phyloP scores from a whole-genome alignment of 1,284 basidiomycete species.

The Sutorius eximius region DNA sequence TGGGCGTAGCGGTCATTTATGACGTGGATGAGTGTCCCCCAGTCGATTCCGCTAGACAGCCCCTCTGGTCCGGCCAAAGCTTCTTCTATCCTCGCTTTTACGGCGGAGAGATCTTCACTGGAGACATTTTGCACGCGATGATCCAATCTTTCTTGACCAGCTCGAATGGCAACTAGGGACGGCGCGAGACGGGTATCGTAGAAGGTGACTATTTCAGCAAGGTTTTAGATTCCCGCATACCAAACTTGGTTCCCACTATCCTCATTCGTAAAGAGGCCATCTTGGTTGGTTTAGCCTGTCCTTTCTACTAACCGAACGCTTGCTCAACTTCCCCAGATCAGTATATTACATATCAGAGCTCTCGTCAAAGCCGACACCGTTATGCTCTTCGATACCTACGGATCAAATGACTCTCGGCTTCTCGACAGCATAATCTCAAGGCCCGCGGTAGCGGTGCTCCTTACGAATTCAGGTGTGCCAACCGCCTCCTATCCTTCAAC shows the following conservation, averaged over 20 bases:
- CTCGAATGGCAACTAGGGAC: conserved; percentile 29
- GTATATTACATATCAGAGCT: conserved; percentile 92
- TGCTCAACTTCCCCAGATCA: conserved; percentile 54
- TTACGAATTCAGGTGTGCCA: conserved; percentile 84
- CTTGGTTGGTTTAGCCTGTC: conserved; percentile 53
- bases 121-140: conserved; percentile 34
- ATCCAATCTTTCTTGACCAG: conserved; percentile 24
- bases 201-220: conserved; percentile 32
- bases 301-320: neutral
- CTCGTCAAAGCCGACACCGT: conserved; percentile 93
- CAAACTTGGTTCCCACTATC: conserved; percentile 94
- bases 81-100: conserved; percentile 22
- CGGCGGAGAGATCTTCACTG: conserved; percentile 13
- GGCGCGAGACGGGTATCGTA: conserved; percentile 33
- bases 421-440: conserved; percentile 73
- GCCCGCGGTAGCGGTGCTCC: conserved; percentile 63
- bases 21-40: conserved; percentile 40
- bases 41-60: conserved; percentile 41
- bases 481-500: conserved; percentile 7
- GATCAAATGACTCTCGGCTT: conserved; percentile 75
- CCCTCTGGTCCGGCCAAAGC: conserved; percentile 16
- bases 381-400: conserved; percentile 89
- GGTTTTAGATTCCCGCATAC: conserved; percentile 82
- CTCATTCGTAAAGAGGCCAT: conserved; percentile 87
- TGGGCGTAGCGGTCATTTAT: conserved; percentile 44